Percentiles rank a stretch among this genome's conserved stretches.
These are phyloP conservation scores for Aspergillus bombycis DNA, from an alignment of 2,329 filamentous ascomycete genomes.

Conservation along the genomic window DNA sequence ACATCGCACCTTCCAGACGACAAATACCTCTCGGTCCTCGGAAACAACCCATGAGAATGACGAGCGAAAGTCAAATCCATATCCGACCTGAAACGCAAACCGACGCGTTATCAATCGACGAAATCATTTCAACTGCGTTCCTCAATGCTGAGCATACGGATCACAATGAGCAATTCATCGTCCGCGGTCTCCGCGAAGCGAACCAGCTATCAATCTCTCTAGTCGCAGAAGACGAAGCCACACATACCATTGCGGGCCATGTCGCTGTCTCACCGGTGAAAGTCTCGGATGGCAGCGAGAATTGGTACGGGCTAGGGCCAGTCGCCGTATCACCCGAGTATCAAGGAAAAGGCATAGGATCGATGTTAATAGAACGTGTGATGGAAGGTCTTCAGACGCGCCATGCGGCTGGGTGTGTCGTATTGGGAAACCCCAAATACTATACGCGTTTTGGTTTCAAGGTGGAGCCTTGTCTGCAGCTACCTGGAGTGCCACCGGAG, in stretches of 20 bases:
- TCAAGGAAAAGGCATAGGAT: neutral
- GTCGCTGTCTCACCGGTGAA: neutral
- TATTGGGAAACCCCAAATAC: neutral
- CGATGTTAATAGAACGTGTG: neutral
- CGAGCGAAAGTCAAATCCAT: neutral
- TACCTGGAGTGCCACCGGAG: neutral
- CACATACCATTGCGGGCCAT: neutral
- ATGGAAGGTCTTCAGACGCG: neutral
- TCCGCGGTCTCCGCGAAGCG: neutral
- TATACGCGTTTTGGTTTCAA: slow-evolving; percentile 3
- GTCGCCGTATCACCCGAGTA: neutral
- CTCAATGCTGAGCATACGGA: neutral
- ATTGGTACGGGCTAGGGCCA: slow-evolving; percentile 1
- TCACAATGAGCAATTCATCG: neutral
- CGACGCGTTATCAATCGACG: neutral
- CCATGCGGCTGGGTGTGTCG: neutral
- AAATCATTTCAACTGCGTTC: neutral
- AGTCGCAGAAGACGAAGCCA: neutral
- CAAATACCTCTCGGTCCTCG: too few species aligned
- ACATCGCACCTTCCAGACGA: too few species aligned
- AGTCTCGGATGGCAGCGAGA: neutral
- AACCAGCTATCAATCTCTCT: slow-evolving; percentile 1
- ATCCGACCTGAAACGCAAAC: neutral
- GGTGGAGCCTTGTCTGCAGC: neutral
- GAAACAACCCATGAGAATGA: neutral